Conservation (phyloP, 2,329 filamentous ascomycete species). For the Penicillium polonicum region DNA sequence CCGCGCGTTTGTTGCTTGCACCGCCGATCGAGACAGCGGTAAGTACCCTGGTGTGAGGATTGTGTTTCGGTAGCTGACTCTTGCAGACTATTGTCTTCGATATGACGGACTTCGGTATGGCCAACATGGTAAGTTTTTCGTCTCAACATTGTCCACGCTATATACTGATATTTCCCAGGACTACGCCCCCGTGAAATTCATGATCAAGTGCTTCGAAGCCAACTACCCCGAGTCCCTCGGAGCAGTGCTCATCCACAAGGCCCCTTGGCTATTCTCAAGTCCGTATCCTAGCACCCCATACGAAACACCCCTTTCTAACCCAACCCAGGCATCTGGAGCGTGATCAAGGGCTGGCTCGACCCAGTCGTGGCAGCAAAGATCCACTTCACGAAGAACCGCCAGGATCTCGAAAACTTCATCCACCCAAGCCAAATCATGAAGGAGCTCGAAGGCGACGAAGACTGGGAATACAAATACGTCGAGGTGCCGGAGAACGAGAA, state of each 20-base stretch:
- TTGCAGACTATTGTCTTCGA: constrained; percentile 85
- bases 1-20: constrained; percentile 76
- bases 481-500: constrained; percentile 79
- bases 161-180: constrained; percentile 55
- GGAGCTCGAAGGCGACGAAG: constrained; percentile 81
- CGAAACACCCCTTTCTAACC: neutral
- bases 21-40: constrained; percentile 88
- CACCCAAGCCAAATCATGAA: constrained; percentile 68
- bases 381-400: constrained; percentile 80
- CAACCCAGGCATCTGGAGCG: constrained; percentile 78
- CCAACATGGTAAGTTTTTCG: constrained; percentile 74
- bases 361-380: constrained; percentile 94
- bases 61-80: constrained; percentile 19
- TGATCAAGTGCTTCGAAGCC: constrained; percentile 99
- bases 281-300: constrained; percentile 27
- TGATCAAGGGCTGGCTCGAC: constrained; percentile 94
- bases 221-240: constrained; percentile 96
- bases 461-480: constrained; percentile 78
- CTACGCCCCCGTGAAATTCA: constrained; percentile 95
- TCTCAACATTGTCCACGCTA: neutral
- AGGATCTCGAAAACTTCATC: constrained; percentile 78
- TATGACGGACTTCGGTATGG: constrained; percentile 88
- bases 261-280: constrained; percentile 96
- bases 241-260: constrained; percentile 87
- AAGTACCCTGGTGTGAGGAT: constrained; percentile 44